Percentiles rank a stretch among this genome's conserved stretches.
phyloP scores from a whole-genome alignment of 139 green algal genomes.

The Closterium sp. region DNA sequence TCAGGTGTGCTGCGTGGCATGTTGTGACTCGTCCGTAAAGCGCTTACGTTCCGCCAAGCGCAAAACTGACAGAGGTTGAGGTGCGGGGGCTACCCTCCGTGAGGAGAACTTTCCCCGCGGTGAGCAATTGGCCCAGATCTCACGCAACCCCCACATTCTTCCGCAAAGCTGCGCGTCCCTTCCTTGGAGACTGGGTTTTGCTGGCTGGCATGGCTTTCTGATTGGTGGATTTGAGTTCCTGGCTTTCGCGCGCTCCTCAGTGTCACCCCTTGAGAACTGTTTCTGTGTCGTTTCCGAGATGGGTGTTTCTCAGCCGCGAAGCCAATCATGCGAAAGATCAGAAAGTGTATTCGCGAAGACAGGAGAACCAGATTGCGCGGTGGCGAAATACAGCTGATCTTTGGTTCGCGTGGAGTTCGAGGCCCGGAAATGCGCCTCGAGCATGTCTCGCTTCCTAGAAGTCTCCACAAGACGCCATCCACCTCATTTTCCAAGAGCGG shows the following conservation, averaged over 20 bases:
- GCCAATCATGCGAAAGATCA: neutral
- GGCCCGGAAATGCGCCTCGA: neutral
- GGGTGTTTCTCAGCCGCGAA: neutral
- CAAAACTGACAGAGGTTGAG: neutral
- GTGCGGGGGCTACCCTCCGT: neutral
- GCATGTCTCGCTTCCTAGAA: neutral
- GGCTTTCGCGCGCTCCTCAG: neutral
- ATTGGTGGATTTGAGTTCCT: neutral
- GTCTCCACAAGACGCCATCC: neutral
- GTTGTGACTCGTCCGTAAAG: neutral
- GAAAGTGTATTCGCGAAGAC: neutral
- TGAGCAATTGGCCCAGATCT: neutral
- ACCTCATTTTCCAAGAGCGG: neutral
- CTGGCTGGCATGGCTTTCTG: neutral
- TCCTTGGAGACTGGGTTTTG: neutral
- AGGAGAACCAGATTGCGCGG: neutral
- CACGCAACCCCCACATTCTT: neutral
- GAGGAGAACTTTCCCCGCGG: neutral
- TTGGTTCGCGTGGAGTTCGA: neutral
- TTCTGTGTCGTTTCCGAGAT: neutral
- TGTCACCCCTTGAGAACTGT: neutral
- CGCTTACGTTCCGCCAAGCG: neutral
- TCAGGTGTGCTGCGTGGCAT: neutral
- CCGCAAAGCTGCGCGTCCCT: neutral
- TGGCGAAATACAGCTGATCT: neutral